These are phyloP conservation scores for Lasiosphaeria hispida DNA, from an alignment of 495 filamentous ascomycete species.

Conservation along the genomic window DNA sequence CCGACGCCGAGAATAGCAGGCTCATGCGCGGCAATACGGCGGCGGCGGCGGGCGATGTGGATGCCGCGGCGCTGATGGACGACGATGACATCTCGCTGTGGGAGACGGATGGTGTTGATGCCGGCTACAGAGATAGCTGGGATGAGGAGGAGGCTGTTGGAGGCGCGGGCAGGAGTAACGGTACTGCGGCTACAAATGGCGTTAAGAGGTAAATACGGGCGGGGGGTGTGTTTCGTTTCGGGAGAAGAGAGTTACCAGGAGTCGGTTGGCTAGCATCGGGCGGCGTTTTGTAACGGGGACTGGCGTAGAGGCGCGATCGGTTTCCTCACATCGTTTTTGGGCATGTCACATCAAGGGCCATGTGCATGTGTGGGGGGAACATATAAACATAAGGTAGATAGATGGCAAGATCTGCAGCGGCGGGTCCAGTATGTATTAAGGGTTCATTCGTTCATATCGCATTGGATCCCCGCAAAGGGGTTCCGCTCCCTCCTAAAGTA, in stretches of 20 bases:
- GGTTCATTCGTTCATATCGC: no score
- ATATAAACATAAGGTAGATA: no score
- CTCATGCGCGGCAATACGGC: slow-evolving; percentile 18
- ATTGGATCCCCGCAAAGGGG: no score
- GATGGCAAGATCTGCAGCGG: no score
- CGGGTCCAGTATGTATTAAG: no score
- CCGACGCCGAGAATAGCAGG: slow-evolving; percentile 5
- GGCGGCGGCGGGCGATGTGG: slow-evolving; percentile 36
- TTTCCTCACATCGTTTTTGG: not conserved
- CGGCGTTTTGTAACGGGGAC: slow-evolving; percentile 1
- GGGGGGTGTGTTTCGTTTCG: not conserved
- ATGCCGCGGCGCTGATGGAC: slow-evolving; percentile 46
- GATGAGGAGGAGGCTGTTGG: slow-evolving; percentile 20
- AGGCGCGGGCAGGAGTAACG: not conserved
- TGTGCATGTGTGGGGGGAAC: no score
- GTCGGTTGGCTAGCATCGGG: not conserved
- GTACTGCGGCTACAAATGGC: not conserved
- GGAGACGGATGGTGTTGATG: slow-evolving; percentile 43
- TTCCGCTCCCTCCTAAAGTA: no score
- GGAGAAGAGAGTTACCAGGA: not conserved
- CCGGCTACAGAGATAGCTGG: slow-evolving; percentile 34
- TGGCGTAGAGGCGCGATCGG: no score
- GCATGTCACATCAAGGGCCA: no score
- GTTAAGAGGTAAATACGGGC: not conserved
- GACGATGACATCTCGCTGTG: slow-evolving; percentile 63